These are phyloP conservation scores for Salix viminalis DNA, from an alignment of 345 rosid genomes.

Conservation along the genomic window DNA sequence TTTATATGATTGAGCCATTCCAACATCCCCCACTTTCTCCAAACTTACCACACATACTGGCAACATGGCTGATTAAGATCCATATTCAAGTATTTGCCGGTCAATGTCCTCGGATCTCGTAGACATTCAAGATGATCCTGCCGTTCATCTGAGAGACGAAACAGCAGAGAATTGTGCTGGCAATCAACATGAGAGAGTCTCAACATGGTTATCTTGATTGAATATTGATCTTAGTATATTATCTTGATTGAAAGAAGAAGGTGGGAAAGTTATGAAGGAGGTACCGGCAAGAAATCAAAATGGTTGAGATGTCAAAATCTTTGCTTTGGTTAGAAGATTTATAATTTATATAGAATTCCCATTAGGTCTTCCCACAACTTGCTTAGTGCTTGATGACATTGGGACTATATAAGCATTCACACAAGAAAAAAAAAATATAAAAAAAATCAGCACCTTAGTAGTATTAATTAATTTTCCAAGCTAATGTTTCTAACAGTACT, in stretches of 20 bases:
- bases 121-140: background rate
- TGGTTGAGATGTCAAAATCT: slow-evolving; percentile 60
- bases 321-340: slow-evolving; percentile 22
- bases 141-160: background rate
- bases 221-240: background rate
- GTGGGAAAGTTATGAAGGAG: background rate
- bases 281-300: slow-evolving; percentile 20
- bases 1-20: slow-evolving; percentile 62
- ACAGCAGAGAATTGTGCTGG: background rate
- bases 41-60: slow-evolving; percentile 5
- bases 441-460: too few relatives aligned
- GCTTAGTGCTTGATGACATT: slow-evolving; percentile 40
- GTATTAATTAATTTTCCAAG: background rate
- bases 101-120: background rate
- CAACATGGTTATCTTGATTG: background rate
- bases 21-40: slow-evolving; percentile 36
- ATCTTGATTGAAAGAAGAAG: slow-evolving; percentile 3
- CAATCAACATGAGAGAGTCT: background rate
- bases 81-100: background rate
- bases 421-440: too few relatives aligned
- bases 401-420: background rate
- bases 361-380: slow-evolving; percentile 12
- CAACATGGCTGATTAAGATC: background rate
- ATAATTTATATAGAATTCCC: slow-evolving; percentile 8
- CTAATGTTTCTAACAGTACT: background rate